Conservation (phyloP, 495 filamentous ascomycete species). For the Hypoxylon subgilvum region DNA sequence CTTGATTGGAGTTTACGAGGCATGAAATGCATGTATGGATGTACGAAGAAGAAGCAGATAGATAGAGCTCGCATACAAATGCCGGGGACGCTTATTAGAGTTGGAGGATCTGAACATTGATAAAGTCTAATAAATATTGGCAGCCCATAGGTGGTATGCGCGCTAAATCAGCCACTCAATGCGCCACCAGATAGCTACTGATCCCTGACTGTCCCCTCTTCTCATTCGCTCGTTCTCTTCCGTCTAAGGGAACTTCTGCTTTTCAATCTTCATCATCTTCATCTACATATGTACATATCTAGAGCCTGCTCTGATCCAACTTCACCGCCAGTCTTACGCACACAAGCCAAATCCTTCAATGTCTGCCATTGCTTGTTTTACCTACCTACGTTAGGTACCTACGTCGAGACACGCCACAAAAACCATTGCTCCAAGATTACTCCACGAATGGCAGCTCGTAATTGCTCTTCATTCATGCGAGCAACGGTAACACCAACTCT, state of each 20-base stretch:
- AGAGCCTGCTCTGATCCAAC: too few relatives aligned
- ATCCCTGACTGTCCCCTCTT: background rate
- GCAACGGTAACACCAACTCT: background rate
- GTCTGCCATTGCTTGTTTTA: conserved; percentile 12
- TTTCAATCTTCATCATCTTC: too few relatives aligned
- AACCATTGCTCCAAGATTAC: conserved; percentile 2
- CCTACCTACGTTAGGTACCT: background rate
- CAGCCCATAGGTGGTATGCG: conserved; percentile 3
- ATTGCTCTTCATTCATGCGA: conserved; percentile 2
- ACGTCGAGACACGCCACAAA: conserved; percentile 7
- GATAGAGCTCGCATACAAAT: too few relatives aligned
- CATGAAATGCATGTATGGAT: too few relatives aligned
- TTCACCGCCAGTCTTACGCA: conserved; percentile 32
- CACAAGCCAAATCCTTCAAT: conserved; percentile 22
- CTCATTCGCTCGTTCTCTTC: conserved; percentile 16
- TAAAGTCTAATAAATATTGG: too few relatives aligned
- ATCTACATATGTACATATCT: too few relatives aligned
- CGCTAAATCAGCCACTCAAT: conserved; percentile 16
- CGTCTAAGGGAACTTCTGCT: background rate
- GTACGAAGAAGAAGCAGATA: too few relatives aligned
- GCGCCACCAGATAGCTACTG: conserved; percentile 2
- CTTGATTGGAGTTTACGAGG: conserved; percentile 3
- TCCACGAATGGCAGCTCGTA: background rate
- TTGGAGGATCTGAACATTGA: too few relatives aligned
- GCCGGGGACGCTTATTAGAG: too few relatives aligned